Percentiles rank a stretch among this genome's conserved stretches.
phyloP scores from a whole-genome alignment of 176 grass and related monocot species.

The Cenchrus fungigraminus region DNA sequence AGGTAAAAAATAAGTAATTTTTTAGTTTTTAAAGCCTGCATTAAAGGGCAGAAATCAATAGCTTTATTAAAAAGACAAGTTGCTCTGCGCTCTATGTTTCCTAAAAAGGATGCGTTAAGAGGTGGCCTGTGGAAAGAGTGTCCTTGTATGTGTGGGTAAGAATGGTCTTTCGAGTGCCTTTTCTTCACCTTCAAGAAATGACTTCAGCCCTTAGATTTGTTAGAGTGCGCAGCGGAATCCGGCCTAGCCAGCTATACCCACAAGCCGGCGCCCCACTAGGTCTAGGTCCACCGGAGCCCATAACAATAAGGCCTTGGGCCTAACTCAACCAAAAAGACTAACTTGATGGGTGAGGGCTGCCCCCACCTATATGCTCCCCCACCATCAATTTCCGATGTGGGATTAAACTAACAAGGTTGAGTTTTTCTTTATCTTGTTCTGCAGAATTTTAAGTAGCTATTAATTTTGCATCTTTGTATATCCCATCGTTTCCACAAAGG shows the following conservation, averaged over 20 bases:
- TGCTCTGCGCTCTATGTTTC: not conserved
- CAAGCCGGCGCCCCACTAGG: too few relatives aligned
- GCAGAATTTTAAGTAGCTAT: slow-evolving; percentile 4
- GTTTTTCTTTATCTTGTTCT: not conserved
- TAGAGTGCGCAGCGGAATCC: too few relatives aligned
- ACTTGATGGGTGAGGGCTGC: too few relatives aligned
- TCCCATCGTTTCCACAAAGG: not conserved
- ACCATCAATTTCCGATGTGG: too few relatives aligned
- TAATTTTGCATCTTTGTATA: not conserved
- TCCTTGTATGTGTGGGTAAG: not conserved
- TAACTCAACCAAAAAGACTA: too few relatives aligned
- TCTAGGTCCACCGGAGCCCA: too few relatives aligned
- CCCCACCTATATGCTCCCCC: too few relatives aligned
- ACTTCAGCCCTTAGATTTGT: too few relatives aligned
- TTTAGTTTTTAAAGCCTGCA: not conserved
- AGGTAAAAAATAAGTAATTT: not conserved
- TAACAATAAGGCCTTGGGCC: too few relatives aligned
- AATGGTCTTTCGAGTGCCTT: not conserved
- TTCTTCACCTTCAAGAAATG: not conserved
- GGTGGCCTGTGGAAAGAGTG: not conserved
- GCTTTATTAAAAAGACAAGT: not conserved
- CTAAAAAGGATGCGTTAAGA: not conserved
- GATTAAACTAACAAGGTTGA: not conserved
- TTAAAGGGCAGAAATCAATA: not conserved
- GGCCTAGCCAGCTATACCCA: too few relatives aligned